Conservation (phyloP, 495 filamentous ascomycete species). For the Neurospora tetraspora region DNA sequence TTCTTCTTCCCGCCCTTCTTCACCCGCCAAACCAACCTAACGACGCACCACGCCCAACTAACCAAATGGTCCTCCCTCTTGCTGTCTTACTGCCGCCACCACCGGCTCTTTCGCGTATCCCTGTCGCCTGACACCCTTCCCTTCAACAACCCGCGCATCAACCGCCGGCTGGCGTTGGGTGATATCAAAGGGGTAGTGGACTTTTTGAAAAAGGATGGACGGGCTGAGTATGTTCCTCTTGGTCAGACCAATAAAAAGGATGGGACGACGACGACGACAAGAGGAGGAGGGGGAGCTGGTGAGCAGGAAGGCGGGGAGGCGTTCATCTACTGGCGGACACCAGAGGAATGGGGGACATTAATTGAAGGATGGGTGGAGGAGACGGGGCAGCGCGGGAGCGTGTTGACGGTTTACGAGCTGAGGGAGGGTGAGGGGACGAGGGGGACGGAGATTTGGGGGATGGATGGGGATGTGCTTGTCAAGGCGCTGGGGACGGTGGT, state of each 20-base stretch:
- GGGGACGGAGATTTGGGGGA: slow-evolving; percentile 48
- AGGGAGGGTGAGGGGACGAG: slow-evolving; percentile 33
- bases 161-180: slow-evolving; percentile 46
- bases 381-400: slow-evolving; percentile 36
- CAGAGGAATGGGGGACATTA: slow-evolving; percentile 38
- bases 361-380: slow-evolving; percentile 38
- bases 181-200: too few species aligned
- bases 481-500: slow-evolving; percentile 71
- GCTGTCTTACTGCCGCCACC: slow-evolving; percentile 69
- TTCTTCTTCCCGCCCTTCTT: slow-evolving; percentile 68
- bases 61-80: slow-evolving; percentile 78
- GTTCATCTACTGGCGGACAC: slow-evolving; percentile 39
- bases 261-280: slow-evolving; percentile 42
- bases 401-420: slow-evolving; percentile 41
- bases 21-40: slow-evolving; percentile 67
- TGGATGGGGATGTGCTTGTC: slow-evolving; percentile 70
- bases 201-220: slow-evolving; percentile 57
- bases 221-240: slow-evolving; percentile 56
- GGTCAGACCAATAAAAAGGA: slow-evolving; percentile 44
- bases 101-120: slow-evolving; percentile 61
- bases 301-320: slow-evolving; percentile 10
- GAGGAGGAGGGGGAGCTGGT: too few species aligned
- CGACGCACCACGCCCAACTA: slow-evolving; percentile 67
- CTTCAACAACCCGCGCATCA: slow-evolving; percentile 43
- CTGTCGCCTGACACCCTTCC: slow-evolving; percentile 48